Evolutionary conservation across 139 green algal genomes (phyloP).

Genomic region (Tetradesmus obliquus): DNA sequence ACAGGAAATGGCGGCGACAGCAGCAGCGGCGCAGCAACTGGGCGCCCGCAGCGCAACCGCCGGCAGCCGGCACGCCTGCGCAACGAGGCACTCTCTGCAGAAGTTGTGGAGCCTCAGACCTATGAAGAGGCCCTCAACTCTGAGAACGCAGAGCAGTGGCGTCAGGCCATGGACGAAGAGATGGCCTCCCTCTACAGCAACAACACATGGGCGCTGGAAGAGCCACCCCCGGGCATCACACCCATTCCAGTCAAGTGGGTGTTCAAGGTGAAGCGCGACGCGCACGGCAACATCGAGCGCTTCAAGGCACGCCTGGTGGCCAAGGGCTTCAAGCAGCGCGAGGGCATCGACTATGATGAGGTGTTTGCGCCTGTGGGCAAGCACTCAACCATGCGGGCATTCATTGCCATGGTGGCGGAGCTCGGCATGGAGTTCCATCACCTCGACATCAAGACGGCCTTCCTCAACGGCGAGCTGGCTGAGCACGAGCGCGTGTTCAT

Average conservation of each 20-base stretch:
- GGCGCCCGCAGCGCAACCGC: too few species aligned
- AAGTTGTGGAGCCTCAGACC: not conserved
- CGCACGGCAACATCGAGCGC: constrained; percentile 54
- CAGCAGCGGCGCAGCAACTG: too few species aligned
- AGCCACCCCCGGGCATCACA: not conserved
- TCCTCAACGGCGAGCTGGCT: constrained; percentile 63
- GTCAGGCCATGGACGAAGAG: not conserved
- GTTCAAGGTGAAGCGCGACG: constrained; percentile 55
- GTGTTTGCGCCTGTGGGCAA: constrained; percentile 56
- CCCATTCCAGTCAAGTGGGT: constrained; percentile 58
- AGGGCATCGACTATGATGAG: constrained; percentile 49
- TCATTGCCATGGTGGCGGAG: constrained; percentile 48
- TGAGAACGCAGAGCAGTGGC: not conserved
- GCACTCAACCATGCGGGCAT: constrained; percentile 46
- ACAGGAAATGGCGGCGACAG: not conserved
- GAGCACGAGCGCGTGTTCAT: constrained; percentile 55
- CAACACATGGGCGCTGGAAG: constrained; percentile 20
- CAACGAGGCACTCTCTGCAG: not conserved
- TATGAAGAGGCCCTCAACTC: not conserved
- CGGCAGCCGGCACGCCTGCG: not conserved
- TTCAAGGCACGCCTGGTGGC: constrained; percentile 69
- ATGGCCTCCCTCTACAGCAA: not conserved
- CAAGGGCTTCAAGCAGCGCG: constrained; percentile 62
- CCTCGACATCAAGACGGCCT: constrained; percentile 71
- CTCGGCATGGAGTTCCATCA: constrained; percentile 59